These are phyloP conservation scores for Lupinus albus DNA, from an alignment of 306 rosid species.

Conservation along the genomic window DNA sequence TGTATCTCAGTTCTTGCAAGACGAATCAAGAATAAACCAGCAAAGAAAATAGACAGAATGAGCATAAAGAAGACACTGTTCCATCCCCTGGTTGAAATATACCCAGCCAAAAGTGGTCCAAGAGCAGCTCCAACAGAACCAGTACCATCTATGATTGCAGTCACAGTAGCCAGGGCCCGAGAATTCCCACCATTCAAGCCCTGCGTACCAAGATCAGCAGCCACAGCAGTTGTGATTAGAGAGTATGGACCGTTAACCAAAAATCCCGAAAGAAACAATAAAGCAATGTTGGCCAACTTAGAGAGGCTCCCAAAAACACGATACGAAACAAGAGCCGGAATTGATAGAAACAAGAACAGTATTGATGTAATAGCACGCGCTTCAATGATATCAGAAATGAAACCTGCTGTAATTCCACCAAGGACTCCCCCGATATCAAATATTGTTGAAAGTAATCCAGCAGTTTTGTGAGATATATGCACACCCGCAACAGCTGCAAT, in stretches of 20 bases:
- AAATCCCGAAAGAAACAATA: constrained; percentile 75
- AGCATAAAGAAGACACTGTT: constrained; percentile 77
- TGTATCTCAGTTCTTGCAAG: constrained; percentile 66
- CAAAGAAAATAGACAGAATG: constrained; percentile 63
- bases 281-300: constrained; percentile 58
- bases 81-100: constrained; percentile 79
- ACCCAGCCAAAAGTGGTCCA: constrained; percentile 90
- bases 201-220: constrained; percentile 88
- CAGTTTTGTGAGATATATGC: constrained; percentile 72
- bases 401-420: constrained; percentile 87
- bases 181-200: constrained; percentile 50
- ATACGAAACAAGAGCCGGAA: constrained; percentile 78
- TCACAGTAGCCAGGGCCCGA: constrained; percentile 83
- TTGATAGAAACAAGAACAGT: constrained; percentile 68
- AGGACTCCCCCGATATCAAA: constrained; percentile 89
- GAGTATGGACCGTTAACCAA: constrained; percentile 74
- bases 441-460: constrained; percentile 83
- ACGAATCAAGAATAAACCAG: constrained; percentile 64
- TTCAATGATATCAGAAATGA: constrained; percentile 78
- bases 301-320: constrained; percentile 75
- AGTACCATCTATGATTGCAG: constrained; percentile 93
- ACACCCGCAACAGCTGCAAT: constrained; percentile 83
- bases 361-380: constrained; percentile 88
- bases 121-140: constrained; percentile 90
- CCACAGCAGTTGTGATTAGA: constrained; percentile 87